Conservation (phyloP, 345 rosid species). For the Atalantia buxifolia region DNA sequence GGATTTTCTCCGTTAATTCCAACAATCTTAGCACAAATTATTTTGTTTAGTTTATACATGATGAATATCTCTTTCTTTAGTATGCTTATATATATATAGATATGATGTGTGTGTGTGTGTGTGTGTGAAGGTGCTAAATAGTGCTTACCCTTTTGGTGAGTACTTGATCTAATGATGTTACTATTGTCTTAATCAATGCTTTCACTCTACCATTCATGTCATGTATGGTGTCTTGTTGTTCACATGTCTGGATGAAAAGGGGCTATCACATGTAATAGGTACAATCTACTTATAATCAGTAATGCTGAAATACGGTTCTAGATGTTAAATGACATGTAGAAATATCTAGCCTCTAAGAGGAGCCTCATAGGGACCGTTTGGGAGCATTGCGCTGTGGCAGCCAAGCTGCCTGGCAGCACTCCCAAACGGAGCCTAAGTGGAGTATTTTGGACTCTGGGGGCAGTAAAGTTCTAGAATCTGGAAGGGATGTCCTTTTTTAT, state of each 20-base stretch:
- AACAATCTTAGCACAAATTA: background rate
- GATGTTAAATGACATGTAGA: background rate
- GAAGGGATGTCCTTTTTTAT: background rate
- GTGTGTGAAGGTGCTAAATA: background rate
- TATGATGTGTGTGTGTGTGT: background rate
- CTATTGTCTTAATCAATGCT: background rate
- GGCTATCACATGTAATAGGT: background rate
- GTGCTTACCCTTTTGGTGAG: background rate
- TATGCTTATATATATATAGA: background rate
- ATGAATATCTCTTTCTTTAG: background rate
- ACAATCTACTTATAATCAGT: background rate
- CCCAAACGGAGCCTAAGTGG: too few species aligned
- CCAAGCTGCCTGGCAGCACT: too few species aligned
- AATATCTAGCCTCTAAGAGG: background rate
- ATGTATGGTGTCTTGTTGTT: background rate
- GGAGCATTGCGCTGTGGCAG: too few species aligned
- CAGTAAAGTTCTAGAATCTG: background rate
- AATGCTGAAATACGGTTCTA: background rate
- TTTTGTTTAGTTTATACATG: background rate
- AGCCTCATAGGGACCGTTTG: too few species aligned
- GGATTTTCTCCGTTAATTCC: background rate
- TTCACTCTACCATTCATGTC: background rate
- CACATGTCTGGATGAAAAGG: constrained; percentile 2
- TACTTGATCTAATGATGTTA: background rate
- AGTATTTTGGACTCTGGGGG: background rate